Evolutionary conservation across 78 protist genomes (phyloP).

Genomic region (Protostelium mycophagum): DNA sequence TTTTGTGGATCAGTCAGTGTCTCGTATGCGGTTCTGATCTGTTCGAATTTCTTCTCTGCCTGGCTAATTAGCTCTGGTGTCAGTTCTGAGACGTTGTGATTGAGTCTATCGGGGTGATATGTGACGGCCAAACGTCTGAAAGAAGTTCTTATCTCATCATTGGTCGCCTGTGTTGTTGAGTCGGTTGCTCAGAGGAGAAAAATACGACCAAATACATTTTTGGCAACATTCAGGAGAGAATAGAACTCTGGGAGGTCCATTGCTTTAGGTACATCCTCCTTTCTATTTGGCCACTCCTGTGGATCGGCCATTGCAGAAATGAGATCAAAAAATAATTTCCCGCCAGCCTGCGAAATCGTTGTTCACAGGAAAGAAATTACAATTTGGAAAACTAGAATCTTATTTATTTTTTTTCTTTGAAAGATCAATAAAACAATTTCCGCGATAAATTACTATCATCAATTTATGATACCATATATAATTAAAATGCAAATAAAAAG

Average conservation of each 20-base stretch:
- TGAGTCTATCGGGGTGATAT: neutral
- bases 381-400: too few relatives aligned
- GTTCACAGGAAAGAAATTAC: too few relatives aligned
- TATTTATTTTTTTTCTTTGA: too few relatives aligned
- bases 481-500: too few relatives aligned
- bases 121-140: neutral
- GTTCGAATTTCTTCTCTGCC: neutral
- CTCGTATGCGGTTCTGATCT: neutral
- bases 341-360: too few relatives aligned
- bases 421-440: too few relatives aligned
- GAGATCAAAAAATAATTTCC: too few relatives aligned
- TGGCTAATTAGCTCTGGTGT: neutral
- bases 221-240: neutral
- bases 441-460: too few relatives aligned
- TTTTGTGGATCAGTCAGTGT: neutral
- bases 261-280: too few relatives aligned
- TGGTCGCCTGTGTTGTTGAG: neutral
- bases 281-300: too few relatives aligned
- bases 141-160: neutral
- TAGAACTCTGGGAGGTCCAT: slow-evolving; percentile 1
- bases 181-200: neutral
- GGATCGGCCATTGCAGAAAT: too few relatives aligned
- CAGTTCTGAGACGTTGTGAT: neutral
- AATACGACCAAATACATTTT: neutral
- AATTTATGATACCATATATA: too few relatives aligned